Evolutionary conservation across 208 protist genomes (phyloP).

Genomic region (Leishmania aethiopica): DNA sequence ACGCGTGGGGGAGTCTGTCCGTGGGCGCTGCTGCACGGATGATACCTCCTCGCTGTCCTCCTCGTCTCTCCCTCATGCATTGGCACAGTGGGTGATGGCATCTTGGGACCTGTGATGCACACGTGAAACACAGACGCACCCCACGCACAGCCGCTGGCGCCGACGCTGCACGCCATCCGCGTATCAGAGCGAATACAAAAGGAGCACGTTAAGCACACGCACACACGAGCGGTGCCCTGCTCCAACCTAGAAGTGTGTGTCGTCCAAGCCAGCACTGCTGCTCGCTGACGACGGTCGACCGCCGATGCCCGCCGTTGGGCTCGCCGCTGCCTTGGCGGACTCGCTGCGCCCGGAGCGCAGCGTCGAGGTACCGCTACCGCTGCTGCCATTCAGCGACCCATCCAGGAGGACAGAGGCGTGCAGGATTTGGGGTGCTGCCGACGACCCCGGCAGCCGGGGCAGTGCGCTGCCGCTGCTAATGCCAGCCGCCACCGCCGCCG

Average conservation of each 20-base stretch:
- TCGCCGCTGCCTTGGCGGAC: conserved; percentile 7
- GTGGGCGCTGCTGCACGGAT: background rate
- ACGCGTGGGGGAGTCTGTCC: background rate
- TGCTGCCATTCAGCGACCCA: conserved; percentile 7
- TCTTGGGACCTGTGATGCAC: background rate
- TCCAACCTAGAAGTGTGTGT: conserved; percentile 21
- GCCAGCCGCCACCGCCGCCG: conserved; percentile 6
- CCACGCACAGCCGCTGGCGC: background rate
- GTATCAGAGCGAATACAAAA: background rate
- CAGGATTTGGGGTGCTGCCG: conserved; percentile 35
- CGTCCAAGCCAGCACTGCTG: background rate
- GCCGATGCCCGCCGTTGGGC: background rate
- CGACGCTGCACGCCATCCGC: background rate
- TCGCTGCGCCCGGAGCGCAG: conserved; percentile 13
- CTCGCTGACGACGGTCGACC: background rate
- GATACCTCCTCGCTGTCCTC: background rate
- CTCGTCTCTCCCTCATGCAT: background rate
- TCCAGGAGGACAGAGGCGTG: conserved; percentile 55
- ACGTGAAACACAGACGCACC: background rate
- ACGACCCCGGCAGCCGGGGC: background rate
- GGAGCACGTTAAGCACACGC: too few species aligned
- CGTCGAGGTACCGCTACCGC: background rate
- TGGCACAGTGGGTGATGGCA: background rate
- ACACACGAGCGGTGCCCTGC: too few species aligned
- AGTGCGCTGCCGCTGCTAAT: conserved; percentile 10